Conservation (phyloP, 495 filamentous ascomycete species). For the Podospora sp. region DNA sequence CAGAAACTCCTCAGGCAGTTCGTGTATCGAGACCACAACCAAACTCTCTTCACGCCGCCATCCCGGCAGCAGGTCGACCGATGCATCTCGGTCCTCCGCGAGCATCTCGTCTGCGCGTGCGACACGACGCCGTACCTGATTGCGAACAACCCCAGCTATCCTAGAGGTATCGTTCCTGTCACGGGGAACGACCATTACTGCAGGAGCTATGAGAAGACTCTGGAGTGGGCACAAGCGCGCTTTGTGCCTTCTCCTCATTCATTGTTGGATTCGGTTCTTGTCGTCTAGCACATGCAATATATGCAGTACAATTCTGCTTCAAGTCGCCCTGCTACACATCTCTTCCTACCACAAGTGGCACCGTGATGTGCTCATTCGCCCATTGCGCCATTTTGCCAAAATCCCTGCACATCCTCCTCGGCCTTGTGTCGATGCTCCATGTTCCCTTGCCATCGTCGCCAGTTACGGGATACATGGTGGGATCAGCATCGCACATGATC, state of each 20-base stretch:
- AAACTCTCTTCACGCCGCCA: neutral
- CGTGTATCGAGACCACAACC: neutral
- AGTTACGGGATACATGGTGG: neutral
- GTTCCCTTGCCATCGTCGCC: neutral
- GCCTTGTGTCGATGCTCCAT: neutral
- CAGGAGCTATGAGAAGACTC: neutral
- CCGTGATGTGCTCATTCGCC: neutral
- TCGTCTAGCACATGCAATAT: neutral
- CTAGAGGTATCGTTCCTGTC: neutral
- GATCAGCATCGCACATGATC: neutral
- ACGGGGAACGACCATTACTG: neutral
- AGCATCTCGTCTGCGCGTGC: neutral
- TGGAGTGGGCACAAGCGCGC: neutral
- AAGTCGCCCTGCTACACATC: neutral
- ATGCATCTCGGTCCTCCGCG: neutral
- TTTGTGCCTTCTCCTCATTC: neutral
- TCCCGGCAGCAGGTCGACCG: neutral
- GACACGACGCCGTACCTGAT: neutral
- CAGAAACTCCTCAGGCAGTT: neutral
- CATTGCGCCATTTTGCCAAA: neutral
- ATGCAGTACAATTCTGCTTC: neutral
- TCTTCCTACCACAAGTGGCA: neutral
- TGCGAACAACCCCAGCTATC: neutral
- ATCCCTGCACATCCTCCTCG: neutral
- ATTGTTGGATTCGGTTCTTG: neutral